These are phyloP conservation scores for Helotiales sp. DNA, from an alignment of 2,329 filamentous ascomycete species.

Conservation along the genomic window DNA sequence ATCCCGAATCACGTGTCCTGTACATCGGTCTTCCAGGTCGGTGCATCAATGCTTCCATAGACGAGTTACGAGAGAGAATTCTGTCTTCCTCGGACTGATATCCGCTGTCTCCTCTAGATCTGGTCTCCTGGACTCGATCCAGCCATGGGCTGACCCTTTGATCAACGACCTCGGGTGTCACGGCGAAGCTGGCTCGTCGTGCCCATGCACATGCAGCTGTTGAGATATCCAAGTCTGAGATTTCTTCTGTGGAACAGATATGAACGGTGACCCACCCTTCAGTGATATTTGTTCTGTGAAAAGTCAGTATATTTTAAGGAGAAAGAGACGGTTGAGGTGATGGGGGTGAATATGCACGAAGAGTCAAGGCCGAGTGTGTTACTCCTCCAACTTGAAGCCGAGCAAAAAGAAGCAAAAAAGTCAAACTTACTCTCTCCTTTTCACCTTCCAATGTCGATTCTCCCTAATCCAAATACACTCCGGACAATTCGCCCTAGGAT, in stretches of 20 bases:
- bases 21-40: neutral
- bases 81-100: neutral
- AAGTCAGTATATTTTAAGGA: too few relatives aligned
- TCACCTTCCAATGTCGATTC: too few relatives aligned
- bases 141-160: neutral
- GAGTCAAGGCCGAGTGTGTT: too few relatives aligned
- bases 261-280: neutral
- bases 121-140: neutral
- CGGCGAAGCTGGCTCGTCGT: neutral
- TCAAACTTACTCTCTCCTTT: too few relatives aligned
- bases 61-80: neutral
- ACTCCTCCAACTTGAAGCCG: too few relatives aligned
- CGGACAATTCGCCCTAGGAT: too few relatives aligned
- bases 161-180: neutral
- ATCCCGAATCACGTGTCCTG: neutral
- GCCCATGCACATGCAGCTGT: neutral
- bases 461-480: too few relatives aligned
- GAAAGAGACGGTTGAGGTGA: too few relatives aligned
- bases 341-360: too few relatives aligned
- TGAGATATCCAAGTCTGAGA: neutral
- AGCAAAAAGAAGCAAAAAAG: too few relatives aligned
- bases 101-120: neutral
- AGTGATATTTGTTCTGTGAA: too few relatives aligned
- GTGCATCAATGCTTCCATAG: neutral
- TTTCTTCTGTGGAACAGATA: neutral